Base-by-base conservation (phyloP, 2,329 filamentous ascomycete species). In the Microascus cirrosus region DNA sequence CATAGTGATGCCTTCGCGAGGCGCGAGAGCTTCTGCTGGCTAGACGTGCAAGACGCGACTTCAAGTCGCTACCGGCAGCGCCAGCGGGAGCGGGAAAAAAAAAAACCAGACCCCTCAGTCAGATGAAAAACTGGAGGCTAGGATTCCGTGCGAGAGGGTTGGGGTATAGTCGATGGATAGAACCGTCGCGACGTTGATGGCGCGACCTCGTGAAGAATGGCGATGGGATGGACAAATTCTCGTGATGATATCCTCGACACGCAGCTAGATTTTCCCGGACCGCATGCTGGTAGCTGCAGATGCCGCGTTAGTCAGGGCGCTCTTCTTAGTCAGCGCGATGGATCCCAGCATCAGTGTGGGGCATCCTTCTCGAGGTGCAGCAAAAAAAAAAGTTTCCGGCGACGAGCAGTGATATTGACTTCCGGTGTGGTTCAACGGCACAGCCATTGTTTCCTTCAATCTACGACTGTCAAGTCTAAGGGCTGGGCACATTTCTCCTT, bases 1-100 rank as follows among this genome's bases (percentile, higher is more conserved):
- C 79, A 82, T 82, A 59, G 64, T 70, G 51, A 58, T 52, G 22
- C 22, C 20, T 50, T 20, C 7, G 45, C n/a, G 22, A 24, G 24
- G 45, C 45, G 20, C 45, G 20, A 24, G 22, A 22, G 45, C 45
- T 24, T 50, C 45, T 12, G 45, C 45, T 50, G n/a, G 45, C 20
- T 50, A 11, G n/a, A 50, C 20, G 45, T 50, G 45, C 8, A 50
- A 32, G 45, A 50, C 45, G 45, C 39, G 56, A 54, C 35, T 53
- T 24, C 15, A 48, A 58, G 53, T 45, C 57, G 57, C 57, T 50
- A 52, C 45, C 20, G 39, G 20, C 42, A 53, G 53, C 57, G 57
- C 53, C 56, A 58, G 45, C 56, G 53, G 48, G 56, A 34, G 56
- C 34, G 32, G 53, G 34, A 36, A 34, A 28, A 53, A 32, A 36